Conservation (phyloP, 768 basidiomycete genomes). For the Mrakia gelida region DNA sequence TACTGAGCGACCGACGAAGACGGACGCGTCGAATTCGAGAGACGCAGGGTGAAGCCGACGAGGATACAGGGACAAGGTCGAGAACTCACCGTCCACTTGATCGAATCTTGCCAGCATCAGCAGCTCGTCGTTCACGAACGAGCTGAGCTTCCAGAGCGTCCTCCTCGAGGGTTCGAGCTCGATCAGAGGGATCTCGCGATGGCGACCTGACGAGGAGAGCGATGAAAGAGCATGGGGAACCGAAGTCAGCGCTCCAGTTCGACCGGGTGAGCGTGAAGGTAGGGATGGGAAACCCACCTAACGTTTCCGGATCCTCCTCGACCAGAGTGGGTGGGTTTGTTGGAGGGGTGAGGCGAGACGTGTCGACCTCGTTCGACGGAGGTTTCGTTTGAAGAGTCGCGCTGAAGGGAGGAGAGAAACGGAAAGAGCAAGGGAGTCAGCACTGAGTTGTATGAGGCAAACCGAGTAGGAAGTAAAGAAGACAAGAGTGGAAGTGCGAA, state of each 20-base stretch:
- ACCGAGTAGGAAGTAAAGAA: too few species aligned
- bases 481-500: background rate
- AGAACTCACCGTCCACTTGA: conserved; percentile 22
- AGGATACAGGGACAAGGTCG: background rate
- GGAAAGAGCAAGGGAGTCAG: background rate
- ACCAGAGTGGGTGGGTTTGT: conserved; percentile 15
- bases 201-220: conserved; percentile 13
- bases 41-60: too few species aligned
- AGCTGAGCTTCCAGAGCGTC: conserved; percentile 30
- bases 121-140: conserved; percentile 19
- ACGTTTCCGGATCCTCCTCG: conserved; percentile 28
- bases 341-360: background rate
- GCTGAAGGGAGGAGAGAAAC: background rate
- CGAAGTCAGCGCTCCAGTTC: too few species aligned
- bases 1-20: background rate
- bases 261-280: background rate
- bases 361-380: conserved; percentile 22
- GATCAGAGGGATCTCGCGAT: conserved; percentile 26
- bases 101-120: conserved; percentile 14
- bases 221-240: background rate
- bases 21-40: background rate
- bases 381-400: background rate
- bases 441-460: too few species aligned
- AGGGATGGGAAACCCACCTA: background rate
- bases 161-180: conserved; percentile 20